Conservation (phyloP, 2,329 filamentous ascomycete species). For the Pseudogymnoascus sp. region DNA sequence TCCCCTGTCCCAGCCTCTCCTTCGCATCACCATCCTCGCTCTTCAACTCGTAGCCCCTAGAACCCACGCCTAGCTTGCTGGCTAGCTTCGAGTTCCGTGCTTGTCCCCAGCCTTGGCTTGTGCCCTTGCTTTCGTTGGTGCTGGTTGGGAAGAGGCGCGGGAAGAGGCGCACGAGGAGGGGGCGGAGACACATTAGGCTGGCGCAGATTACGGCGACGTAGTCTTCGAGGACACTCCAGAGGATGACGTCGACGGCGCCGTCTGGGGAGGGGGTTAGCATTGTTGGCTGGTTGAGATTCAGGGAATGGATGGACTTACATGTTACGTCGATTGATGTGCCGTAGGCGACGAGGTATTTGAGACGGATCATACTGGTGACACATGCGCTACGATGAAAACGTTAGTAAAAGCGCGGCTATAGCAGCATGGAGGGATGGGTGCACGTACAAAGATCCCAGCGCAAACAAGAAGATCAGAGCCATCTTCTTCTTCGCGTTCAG, state of each 20-base stretch:
- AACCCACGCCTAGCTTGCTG: background rate
- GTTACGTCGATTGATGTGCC: slow-evolving; percentile 17
- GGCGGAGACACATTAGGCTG: slow-evolving; percentile 35
- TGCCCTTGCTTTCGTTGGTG: background rate
- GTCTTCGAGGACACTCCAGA: slow-evolving; percentile 29
- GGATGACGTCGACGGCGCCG: slow-evolving; percentile 26
- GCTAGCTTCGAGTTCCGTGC: background rate
- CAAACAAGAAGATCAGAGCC: slow-evolving; percentile 57
- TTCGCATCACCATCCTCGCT: background rate
- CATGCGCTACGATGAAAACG: slow-evolving; percentile 35
- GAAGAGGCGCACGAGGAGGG: slow-evolving; percentile 23
- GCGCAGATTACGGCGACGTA: slow-evolving; percentile 35
- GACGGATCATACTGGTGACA: slow-evolving; percentile 46
- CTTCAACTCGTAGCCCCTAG: background rate
- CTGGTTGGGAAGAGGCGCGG: background rate
- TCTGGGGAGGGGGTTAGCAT: slow-evolving; percentile 13
- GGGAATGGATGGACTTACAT: slow-evolving; percentile 14
- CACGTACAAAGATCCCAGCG: slow-evolving; percentile 56
- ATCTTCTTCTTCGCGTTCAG: slow-evolving; percentile 57
- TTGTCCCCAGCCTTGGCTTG: background rate
- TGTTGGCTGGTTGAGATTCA: background rate
- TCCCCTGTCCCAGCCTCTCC: background rate
- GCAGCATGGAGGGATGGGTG: no score
- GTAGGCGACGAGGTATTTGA: slow-evolving; percentile 47
- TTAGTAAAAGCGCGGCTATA: slow-evolving; percentile 7